phyloP scores from a whole-genome alignment of 257 asterid genomes.

The Solanum chmielewskii region DNA sequence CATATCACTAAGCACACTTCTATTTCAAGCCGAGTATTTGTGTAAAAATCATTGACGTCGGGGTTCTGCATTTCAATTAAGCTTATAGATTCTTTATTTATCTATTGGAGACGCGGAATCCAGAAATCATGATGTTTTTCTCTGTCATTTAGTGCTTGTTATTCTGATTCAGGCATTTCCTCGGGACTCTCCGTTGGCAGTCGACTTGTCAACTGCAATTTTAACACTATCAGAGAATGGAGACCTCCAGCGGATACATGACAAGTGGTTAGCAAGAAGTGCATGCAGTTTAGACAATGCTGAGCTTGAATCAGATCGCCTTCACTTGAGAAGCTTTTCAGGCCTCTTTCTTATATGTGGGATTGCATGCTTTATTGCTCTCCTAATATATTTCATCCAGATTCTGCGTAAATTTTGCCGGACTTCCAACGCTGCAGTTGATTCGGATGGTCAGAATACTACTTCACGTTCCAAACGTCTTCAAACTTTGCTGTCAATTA shows the following conservation, averaged over 20 bases:
- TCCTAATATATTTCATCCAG: slow-evolving; percentile 40
- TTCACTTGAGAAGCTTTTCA: slow-evolving; percentile 45
- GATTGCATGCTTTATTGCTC: slow-evolving; percentile 62
- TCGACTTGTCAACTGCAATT: slow-evolving; percentile 48
- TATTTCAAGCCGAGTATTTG: neutral
- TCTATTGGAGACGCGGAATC: neutral
- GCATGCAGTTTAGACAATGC: slow-evolving; percentile 20
- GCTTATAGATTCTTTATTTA: neutral
- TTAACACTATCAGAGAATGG: slow-evolving; percentile 82
- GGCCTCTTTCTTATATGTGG: slow-evolving; percentile 34
- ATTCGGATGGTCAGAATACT: slow-evolving; percentile 8
- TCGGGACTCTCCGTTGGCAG: slow-evolving; percentile 50
- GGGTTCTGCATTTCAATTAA: neutral
- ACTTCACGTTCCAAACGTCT: slow-evolving; percentile 40
- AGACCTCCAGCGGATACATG: slow-evolving; percentile 87
- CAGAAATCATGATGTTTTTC: neutral
- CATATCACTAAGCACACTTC: neutral
- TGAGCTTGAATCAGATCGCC: slow-evolving; percentile 27
- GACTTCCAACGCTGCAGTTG: slow-evolving; percentile 9
- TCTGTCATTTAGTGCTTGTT: neutral
- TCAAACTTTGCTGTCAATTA: slow-evolving; percentile 42
- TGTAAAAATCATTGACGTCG: neutral
- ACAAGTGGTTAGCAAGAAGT: slow-evolving; percentile 64
- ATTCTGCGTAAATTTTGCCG: slow-evolving; percentile 31
- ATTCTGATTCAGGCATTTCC: slow-evolving; percentile 41